Conservation (phyloP, 75 land plant genomes). For the Pinus albicaulis region DNA sequence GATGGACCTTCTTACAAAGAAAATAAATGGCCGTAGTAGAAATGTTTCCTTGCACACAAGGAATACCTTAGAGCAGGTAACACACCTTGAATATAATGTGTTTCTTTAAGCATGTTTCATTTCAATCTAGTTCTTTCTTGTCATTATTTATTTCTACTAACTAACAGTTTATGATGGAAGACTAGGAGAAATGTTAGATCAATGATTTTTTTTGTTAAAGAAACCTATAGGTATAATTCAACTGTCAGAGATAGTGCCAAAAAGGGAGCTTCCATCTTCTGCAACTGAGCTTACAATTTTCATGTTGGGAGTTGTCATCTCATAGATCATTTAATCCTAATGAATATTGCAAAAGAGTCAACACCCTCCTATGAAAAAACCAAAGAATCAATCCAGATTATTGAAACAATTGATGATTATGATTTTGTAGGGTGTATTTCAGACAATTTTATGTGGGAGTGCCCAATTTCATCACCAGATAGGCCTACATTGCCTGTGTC, state of each 20-base stretch:
- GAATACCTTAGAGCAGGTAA: no score
- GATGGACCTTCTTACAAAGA: no score
- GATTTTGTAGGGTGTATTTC: constrained; percentile 19
- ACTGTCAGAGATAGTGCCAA: no score
- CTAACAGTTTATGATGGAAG: no score
- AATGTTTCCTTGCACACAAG: constrained; percentile 3
- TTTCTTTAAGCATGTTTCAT: no score
- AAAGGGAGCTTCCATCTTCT: no score
- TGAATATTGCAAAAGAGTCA: no score
- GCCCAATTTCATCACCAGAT: constrained; percentile 59
- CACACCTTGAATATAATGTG: no score
- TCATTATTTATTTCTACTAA: background rate
- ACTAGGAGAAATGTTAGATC: constrained; percentile 8
- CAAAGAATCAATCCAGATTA: constrained; percentile 14
- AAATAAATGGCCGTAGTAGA: constrained; percentile 13
- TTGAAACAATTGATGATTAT: constrained; percentile 16
- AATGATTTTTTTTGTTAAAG: constrained; percentile 36
- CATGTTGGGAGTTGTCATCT: background rate
- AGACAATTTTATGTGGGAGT: constrained; percentile 82
- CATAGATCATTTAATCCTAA: constrained; percentile 11
- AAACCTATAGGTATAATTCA: no score
- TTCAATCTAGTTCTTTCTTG: background rate
- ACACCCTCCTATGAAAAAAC: no score
- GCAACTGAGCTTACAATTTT: constrained; percentile 6
- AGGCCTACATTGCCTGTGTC: constrained; percentile 38